Evolutionary conservation across 2,329 filamentous ascomycete genomes (phyloP).

Genomic region (Pyrenophora graminea): DNA sequence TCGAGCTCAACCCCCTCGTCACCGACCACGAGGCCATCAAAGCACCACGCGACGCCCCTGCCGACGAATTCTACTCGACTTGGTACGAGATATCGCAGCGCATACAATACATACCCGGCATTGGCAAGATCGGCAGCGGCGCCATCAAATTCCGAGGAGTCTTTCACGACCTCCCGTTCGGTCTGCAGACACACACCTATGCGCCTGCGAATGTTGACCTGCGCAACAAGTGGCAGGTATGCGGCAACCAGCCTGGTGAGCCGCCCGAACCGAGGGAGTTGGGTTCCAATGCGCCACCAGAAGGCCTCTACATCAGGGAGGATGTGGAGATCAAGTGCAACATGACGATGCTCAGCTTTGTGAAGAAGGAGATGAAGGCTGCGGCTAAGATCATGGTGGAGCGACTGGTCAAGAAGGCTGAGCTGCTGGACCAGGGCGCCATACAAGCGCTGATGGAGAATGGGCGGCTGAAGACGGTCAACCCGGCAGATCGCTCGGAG

Average conservation of each 20-base stretch:
- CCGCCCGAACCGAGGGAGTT: slow-evolving; percentile 65
- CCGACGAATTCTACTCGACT: slow-evolving; percentile 73
- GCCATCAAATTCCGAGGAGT: slow-evolving; percentile 72
- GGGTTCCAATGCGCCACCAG: slow-evolving; percentile 65
- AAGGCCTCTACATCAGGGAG: slow-evolving; percentile 70
- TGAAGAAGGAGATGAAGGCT: slow-evolving; percentile 68
- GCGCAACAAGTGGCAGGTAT: slow-evolving; percentile 69
- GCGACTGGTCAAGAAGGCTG: slow-evolving; percentile 72
- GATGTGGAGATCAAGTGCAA: slow-evolving; percentile 74
- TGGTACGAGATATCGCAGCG: slow-evolving; percentile 75
- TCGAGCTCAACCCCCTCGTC: slow-evolving; percentile 71
- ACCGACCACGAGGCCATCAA: slow-evolving; percentile 66
- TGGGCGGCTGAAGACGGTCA: slow-evolving; percentile 64
- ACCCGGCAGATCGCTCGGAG: slow-evolving; percentile 48
- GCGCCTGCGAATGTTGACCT: slow-evolving; percentile 69
- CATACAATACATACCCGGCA: slow-evolving; percentile 69
- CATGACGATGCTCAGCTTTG: slow-evolving; percentile 65
- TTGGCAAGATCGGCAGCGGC: slow-evolving; percentile 67
- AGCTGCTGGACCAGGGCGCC: slow-evolving; percentile 67
- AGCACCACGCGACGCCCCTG: slow-evolving; percentile 67
- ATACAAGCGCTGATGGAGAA: slow-evolving; percentile 70
- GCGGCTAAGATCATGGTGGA: slow-evolving; percentile 70
- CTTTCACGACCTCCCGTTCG: slow-evolving; percentile 74
- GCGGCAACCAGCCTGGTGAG: slow-evolving; percentile 71
- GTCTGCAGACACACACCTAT: slow-evolving; percentile 72